These are phyloP conservation scores for Epithemia pelagica DNA, from an alignment of 108 stramenopile genomes.

Conservation along the genomic window DNA sequence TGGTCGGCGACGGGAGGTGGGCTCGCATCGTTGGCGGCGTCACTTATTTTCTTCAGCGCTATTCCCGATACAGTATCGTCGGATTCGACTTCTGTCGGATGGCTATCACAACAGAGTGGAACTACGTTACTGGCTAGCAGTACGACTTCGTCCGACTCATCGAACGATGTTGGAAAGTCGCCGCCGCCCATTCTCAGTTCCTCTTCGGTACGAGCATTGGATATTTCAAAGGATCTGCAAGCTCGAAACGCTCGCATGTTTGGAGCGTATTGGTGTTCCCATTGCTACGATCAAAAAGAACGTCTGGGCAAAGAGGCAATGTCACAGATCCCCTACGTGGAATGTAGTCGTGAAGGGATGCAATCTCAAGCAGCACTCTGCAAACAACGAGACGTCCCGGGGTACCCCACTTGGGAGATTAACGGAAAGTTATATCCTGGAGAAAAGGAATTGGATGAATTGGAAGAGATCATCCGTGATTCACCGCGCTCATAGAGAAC, in stretches of 20 bases:
- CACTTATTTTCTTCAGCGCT: slow-evolving; percentile 14
- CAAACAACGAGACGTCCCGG: slow-evolving; percentile 72
- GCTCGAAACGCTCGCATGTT: slow-evolving; percentile 74
- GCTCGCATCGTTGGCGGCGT: slow-evolving; percentile 14
- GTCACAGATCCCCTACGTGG: slow-evolving; percentile 72
- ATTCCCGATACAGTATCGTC: not conserved
- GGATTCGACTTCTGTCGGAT: slow-evolving; percentile 2
- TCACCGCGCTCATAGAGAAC: not conserved
- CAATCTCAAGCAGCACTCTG: slow-evolving; percentile 61
- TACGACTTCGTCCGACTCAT: not conserved
- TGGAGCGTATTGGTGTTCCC: slow-evolving; percentile 95
- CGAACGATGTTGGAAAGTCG: not conserved
- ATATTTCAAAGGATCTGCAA: slow-evolving; percentile 51
- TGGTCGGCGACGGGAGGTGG: slow-evolving; percentile 13
- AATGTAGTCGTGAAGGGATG: slow-evolving; percentile 79
- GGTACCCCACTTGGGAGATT: slow-evolving; percentile 97
- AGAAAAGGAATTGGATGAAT: slow-evolving; percentile 83
- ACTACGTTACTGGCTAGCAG: slow-evolving; percentile 11
- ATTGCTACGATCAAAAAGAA: slow-evolving; percentile 93
- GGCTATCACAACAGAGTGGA: not conserved
- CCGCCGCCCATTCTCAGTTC: slow-evolving; percentile 76
- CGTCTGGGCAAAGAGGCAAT: slow-evolving; percentile 71
- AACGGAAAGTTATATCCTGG: slow-evolving; percentile 89
- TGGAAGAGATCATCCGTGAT: slow-evolving; percentile 66
- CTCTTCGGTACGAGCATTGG: slow-evolving; percentile 53